These are phyloP conservation scores for Neurospora sp. DNA, from an alignment of 495 filamentous ascomycete species.

Conservation along the genomic window DNA sequence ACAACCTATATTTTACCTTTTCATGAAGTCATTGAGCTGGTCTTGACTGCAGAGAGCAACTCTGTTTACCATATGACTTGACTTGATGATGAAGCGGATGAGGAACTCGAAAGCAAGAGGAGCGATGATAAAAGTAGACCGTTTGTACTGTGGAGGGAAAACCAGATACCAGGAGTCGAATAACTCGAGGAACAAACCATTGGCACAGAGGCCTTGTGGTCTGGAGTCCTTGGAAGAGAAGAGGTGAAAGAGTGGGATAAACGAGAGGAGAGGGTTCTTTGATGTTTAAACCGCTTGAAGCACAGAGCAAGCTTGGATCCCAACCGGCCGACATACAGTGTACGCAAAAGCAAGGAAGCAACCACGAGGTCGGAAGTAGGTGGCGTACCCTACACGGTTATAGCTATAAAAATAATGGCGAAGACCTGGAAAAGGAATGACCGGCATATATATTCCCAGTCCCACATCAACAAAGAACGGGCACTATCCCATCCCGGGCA, in stretches of 20 bases:
- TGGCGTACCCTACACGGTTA: constrained; percentile 9
- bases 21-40: background rate
- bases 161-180: background rate
- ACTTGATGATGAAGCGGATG: background rate
- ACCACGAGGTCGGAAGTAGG: constrained; percentile 2
- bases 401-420: constrained; percentile 5
- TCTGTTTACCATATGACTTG: background rate
- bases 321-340: background rate
- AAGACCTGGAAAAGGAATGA: constrained; percentile 4
- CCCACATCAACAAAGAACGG: background rate
- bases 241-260: background rate
- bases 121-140: background rate
- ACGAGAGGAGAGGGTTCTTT: background rate
- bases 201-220: background rate
- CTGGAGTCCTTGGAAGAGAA: background rate
- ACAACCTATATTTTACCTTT: background rate
- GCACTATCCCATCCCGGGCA: background rate
- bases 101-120: background rate
- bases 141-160: background rate
- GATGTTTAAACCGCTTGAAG: background rate
- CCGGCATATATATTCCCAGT: constrained; percentile 18
- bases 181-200: background rate
- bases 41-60: background rate
- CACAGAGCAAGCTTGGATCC: background rate
- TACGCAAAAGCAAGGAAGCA: background rate